Conservation (phyloP, 2,329 filamentous ascomycete genomes). For the Penicillium sp. region DNA sequence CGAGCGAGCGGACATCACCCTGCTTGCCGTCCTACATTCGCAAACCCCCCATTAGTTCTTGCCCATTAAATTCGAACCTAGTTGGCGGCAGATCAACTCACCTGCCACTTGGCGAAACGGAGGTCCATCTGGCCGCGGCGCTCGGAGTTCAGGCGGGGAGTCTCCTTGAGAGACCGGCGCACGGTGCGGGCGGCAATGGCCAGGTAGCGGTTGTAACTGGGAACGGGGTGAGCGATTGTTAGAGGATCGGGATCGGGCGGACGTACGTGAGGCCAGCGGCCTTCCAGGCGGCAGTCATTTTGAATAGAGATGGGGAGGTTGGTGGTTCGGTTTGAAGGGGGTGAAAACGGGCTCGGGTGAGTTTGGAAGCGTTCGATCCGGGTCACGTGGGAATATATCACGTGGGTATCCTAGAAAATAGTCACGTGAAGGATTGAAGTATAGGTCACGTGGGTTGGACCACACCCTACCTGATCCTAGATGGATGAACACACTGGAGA, state of each 20-base stretch:
- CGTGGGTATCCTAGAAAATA: too few relatives aligned
- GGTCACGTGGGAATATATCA: constrained; percentile 39
- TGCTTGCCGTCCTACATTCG: constrained; percentile 91
- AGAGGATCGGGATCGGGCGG: constrained; percentile 10
- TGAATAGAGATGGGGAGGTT: constrained; percentile 49
- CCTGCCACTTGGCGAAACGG: constrained; percentile 93
- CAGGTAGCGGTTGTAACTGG: constrained; percentile 99
- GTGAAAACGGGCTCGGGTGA: constrained; percentile 34
- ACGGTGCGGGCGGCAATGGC: constrained; percentile 92
- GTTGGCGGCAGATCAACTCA: constrained; percentile 49
- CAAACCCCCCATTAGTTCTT: constrained; percentile 36
- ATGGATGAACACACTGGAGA: too few relatives aligned
- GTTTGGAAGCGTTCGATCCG: constrained; percentile 40
- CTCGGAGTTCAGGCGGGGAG: constrained; percentile 84
- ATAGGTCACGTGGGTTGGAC: not conserved
- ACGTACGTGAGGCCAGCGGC: constrained; percentile 93
- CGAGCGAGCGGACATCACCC: constrained; percentile 78
- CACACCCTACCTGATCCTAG: constrained; percentile 6
- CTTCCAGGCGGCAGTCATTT: constrained; percentile 99
- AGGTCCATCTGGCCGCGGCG: constrained; percentile 87
- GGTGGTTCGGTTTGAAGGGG: constrained; percentile 34
- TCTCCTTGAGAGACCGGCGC: constrained; percentile 96
- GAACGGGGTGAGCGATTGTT: constrained; percentile 33
- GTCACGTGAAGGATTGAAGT: constrained; percentile 27
- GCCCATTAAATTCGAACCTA: not conserved